A percentile compares a stretch with the other conserved stretches of the same genome.
phyloP scores from a whole-genome alignment of 768 basidiomycete species.

The Kwoniella heveanensis region DNA sequence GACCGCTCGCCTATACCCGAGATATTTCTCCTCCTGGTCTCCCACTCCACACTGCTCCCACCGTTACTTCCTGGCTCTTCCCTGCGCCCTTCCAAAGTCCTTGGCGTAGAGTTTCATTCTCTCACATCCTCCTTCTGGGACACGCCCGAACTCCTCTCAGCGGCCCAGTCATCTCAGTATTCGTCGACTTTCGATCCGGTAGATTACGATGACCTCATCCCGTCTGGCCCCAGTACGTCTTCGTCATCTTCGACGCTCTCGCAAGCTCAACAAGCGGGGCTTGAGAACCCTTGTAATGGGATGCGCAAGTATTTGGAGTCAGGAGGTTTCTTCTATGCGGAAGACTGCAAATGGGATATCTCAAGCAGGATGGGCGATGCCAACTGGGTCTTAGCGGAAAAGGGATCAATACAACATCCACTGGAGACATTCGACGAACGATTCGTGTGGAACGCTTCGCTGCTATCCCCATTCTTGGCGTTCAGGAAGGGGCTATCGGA shows the following conservation, averaged over 20 bases:
- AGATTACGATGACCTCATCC: conserved; percentile 35
- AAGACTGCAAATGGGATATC: conserved; percentile 82
- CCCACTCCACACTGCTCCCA: conserved; percentile 70
- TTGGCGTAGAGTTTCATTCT: conserved; percentile 86
- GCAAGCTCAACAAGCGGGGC: conserved; percentile 49
- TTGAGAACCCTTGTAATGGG: conserved; percentile 87
- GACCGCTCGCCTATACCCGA: conserved; percentile 50
- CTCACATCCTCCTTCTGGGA: conserved; percentile 85
- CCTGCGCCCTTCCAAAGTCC: conserved; percentile 70
- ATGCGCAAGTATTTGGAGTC: conserved; percentile 87
- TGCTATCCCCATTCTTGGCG: conserved; percentile 80
- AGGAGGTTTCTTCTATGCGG: conserved; percentile 89
- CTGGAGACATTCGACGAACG: conserved; percentile 47
- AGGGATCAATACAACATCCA: conserved; percentile 31
- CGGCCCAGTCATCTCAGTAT: conserved; percentile 12
- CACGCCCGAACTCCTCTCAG: conserved; percentile 57
- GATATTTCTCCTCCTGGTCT: conserved; percentile 80
- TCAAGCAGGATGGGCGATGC: conserved; percentile 78
- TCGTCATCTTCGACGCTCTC: conserved; percentile 56
- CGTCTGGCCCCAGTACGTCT: conserved; percentile 5
- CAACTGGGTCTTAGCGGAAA: conserved; percentile 62
- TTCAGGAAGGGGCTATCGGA: conserved; percentile 78
- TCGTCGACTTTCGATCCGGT: conserved; percentile 9
- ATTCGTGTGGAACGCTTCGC: conserved; percentile 91
- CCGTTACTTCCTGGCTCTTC: conserved; percentile 62